Evolutionary conservation across 257 asterid genomes (phyloP).

Genomic region (Capsicum baccatum): DNA sequence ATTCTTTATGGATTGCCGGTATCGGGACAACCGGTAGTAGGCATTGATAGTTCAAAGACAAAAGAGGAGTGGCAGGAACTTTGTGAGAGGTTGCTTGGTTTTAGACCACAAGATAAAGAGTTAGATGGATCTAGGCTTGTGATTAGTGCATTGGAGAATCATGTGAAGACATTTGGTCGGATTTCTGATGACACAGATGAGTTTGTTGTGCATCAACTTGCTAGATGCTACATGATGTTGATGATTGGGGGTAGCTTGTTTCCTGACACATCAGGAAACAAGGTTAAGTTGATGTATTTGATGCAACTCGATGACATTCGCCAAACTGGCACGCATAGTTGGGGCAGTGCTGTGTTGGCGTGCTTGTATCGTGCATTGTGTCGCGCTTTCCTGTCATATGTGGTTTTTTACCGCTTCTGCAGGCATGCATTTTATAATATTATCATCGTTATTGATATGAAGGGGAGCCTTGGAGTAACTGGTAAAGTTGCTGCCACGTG

Average conservation of each 20-base stretch:
- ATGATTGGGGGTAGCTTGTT: constrained; percentile 70
- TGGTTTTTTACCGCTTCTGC: too few relatives aligned
- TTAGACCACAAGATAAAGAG: constrained; percentile 66
- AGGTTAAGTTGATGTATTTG: constrained; percentile 83
- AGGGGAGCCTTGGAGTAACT: too few relatives aligned
- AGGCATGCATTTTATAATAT: neutral
- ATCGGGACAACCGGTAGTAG: constrained; percentile 75
- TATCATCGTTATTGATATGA: constrained; percentile 49
- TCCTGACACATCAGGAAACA: constrained; percentile 80
- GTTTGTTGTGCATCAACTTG: constrained; percentile 52
- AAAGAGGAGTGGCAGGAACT: constrained; percentile 74
- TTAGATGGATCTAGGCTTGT: constrained; percentile 80
- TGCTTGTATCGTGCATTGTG: constrained; percentile 79
- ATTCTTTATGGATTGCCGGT: constrained; percentile 80
- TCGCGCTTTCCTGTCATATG: constrained; percentile 62
- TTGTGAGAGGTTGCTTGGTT: constrained; percentile 72
- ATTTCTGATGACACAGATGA: constrained; percentile 67
- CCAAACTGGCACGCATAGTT: constrained; percentile 68
- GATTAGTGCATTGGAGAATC: constrained; percentile 69
- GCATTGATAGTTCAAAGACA: constrained; percentile 71
- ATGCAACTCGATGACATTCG: constrained; percentile 76
- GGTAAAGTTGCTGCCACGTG: too few relatives aligned
- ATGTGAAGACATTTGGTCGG: constrained; percentile 59
- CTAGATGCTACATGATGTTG: constrained; percentile 80
- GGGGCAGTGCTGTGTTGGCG: constrained; percentile 81